Evolutionary conservation across 1,139 yeast genomes (phyloP).

Genomic region (Debaryomyces subglobosus): DNA sequence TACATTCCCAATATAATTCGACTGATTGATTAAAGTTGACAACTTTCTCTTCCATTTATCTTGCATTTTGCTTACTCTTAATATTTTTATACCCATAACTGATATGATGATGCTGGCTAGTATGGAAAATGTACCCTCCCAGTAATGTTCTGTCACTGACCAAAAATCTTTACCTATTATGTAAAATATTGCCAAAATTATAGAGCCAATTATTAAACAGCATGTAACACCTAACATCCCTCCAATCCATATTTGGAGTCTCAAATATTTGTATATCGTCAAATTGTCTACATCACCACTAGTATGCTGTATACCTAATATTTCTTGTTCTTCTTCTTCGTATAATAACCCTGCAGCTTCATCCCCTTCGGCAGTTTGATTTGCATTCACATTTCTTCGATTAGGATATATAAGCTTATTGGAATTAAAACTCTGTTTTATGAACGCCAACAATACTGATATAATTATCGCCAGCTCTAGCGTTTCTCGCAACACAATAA

Average conservation of each 20-base stretch:
- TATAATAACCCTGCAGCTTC: not conserved
- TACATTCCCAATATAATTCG: constrained; percentile 22
- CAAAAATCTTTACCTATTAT: constrained; percentile 44
- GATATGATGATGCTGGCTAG: constrained; percentile 48
- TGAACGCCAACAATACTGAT: constrained; percentile 47
- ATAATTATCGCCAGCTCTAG: constrained; percentile 50
- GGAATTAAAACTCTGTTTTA: constrained; percentile 35
- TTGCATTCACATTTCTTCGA: not conserved
- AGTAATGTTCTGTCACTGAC: constrained; percentile 49
- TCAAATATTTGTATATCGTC: constrained; percentile 24
- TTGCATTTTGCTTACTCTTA: constrained; percentile 60
- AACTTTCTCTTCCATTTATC: constrained; percentile 83
- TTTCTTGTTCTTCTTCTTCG: not conserved
- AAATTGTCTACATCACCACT: constrained; percentile 4
- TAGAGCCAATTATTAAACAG: constrained; percentile 41
- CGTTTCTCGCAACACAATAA: constrained; percentile 49
- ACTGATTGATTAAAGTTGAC: constrained; percentile 22
- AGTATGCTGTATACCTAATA: not conserved
- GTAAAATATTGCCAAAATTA: constrained; percentile 41
- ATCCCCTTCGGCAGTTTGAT: not conserved
- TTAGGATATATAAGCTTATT: not conserved
- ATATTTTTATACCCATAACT: constrained; percentile 47
- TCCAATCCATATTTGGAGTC: constrained; percentile 46
- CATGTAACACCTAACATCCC: constrained; percentile 42
- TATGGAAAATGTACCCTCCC: constrained; percentile 51